Base-by-base conservation (phyloP, 2,329 filamentous ascomycete species). In the Colletotrichum tabaci region DNA sequence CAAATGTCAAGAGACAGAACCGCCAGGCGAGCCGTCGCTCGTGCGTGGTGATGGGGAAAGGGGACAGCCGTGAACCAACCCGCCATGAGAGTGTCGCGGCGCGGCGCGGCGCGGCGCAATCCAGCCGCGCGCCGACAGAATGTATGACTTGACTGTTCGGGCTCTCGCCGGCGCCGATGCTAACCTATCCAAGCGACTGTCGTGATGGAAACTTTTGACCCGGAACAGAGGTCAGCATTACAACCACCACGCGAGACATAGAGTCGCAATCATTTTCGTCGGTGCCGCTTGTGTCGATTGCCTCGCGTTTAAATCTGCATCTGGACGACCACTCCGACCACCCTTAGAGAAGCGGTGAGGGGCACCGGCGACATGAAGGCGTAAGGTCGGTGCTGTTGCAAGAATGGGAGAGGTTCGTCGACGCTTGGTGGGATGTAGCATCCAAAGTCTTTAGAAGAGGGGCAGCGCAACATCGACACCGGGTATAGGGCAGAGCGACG, bases 381-480 rank as follows among this genome's bases (percentile, higher is more conserved):
- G 65, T 53, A 68, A 56, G 67, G 38, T 18, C 21, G 38, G 15
- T 53, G 46, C 26, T 40, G 53, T 35, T 68, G 58, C 56, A 60
- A 35, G 38, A 55, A 52, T 58, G 52, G 35, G 58, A 67, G 38
- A 58, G 67, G 16, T 30, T 69, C 64, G 26, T 73, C 55, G 49
- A 30, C 55, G 64, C 49, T 61, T 53, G 58, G 52, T 50, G 56
- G 26, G 16, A 35, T 61, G 57, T 47, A 47, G 26, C n/a, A 53
- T 56, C 58, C 64, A 13, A 40, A 66, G 44, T 30, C 38, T 53
- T 50, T 40, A 63, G 49, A 62, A 40, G 68, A 67, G 64, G 64
- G 68, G 57, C 56, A 62, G 57, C 46, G 64, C 30, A 30, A 30
- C 26, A 30, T 30, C 46, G 68, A 44, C 57, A 90, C 58, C 52